Evolutionary conservation across 2,329 filamentous ascomycete species (phyloP), one percentile per base, ranked within the genome.

Genomic region (Furcasterigmium sp.): DNA sequence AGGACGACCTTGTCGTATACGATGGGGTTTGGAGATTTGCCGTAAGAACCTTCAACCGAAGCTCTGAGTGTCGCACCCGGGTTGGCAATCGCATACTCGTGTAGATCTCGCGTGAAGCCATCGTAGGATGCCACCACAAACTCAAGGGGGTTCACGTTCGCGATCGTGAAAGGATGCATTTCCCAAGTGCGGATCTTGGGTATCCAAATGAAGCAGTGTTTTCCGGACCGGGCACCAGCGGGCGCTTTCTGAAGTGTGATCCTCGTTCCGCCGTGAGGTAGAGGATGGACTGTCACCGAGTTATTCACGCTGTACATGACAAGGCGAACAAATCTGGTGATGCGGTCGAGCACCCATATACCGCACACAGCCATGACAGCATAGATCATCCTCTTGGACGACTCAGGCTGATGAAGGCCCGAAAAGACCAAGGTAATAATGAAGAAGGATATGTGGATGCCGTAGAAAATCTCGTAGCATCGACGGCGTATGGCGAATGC

Each of bases 121-220:
- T 78, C 70, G 48, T 78, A 69, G 0, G 78, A 71, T 39, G 72
- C 69, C 41, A 83, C 69, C 18, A 83, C 69, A 39, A 84, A 77
- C 60, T 83, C 77, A 23, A 78, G 53, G 0, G 76, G 73, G 25
- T 70, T 58, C 14, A 65, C 68, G 18, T 68, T 60, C 18, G 75
- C 73, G 39, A 84, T 76, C 3, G 80, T 84, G 51, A 84, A 84
- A 0, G 80, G 80, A 48, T 85, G 82, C 2, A 74, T 79, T 58
- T 84, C 76, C 15, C 75, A 62, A 2, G 64, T 51, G 9, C 80
- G 72, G 38, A 84, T 69, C 5, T 62, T 62, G 0, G 81, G 82
- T 7, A 84, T 71, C 78, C 78, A 84, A 23, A 85, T 58, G 53
- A 82, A 84, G 51, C 76, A 78, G 54, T 85, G 81, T 47, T 76